Conservation (phyloP, 192 early-diverging fungal genomes). For the Spizellomyces punctatus region DNA sequence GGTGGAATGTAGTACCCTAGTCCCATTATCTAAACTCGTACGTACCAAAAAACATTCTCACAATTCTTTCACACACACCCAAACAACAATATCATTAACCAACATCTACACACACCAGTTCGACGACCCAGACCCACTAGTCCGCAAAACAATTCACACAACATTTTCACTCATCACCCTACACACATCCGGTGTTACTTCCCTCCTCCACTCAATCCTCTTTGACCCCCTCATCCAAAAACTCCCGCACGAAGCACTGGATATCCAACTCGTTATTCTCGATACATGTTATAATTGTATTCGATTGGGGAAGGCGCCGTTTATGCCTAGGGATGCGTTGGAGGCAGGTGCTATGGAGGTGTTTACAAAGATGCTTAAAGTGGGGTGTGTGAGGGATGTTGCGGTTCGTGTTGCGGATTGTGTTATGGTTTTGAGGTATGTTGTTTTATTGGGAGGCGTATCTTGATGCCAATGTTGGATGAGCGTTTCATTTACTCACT, state of each 20-base stretch:
- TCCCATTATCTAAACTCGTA: conserved; percentile 34
- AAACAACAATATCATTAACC: no score
- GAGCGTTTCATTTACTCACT: background rate
- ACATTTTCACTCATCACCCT: conserved; percentile 43
- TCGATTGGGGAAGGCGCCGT: conserved; percentile 34
- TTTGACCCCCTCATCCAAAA: conserved; percentile 35
- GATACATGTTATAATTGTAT: conserved; percentile 53
- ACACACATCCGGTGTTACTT: conserved; percentile 34
- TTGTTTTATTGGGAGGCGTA: background rate
- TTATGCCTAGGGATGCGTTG: conserved; percentile 44
- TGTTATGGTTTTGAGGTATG: conserved; percentile 56
- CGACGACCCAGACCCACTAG: conserved; percentile 44
- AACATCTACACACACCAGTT: conserved; percentile 31
- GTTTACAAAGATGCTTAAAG: conserved; percentile 45
- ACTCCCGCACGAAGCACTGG: conserved; percentile 46
- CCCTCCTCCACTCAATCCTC: conserved; percentile 21
- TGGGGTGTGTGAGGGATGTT: conserved; percentile 41
- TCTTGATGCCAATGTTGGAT: background rate
- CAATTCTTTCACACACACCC: no score
- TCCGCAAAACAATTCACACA: conserved; percentile 42
- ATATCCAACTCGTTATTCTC: conserved; percentile 53
- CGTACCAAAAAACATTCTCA: no score
- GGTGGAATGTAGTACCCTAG: conserved; percentile 25
- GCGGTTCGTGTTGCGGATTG: conserved; percentile 46
- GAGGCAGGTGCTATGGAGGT: conserved; percentile 48